Evolutionary conservation across 257 asterid species (phyloP), one percentile per base, ranked within the genome.

Genomic region (Nicotiana otophora): DNA sequence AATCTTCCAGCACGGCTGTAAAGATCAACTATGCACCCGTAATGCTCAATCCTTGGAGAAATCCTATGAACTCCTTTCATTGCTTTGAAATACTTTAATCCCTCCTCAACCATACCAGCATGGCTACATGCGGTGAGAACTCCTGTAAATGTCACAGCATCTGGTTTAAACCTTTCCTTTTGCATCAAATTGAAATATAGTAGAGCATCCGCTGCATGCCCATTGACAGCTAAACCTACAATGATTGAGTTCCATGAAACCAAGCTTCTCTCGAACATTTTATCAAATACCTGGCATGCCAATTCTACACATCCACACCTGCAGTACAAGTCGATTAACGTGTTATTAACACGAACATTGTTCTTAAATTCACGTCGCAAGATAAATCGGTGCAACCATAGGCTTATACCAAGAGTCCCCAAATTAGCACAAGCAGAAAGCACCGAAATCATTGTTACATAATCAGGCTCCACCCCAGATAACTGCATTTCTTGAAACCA

Each of bases 91-190:
- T 91, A 85, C 10, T 86, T 67, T 33, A 92, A 74, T 81, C 95
- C 97, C 68, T 90, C 74, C 0, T 91, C 81, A 0, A 88, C 89
- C 75, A 92, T 87, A 65, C 98, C 95, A 14, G 91, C 94, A 74
- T 94, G 98, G 87, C 98, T 94, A 65, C 97, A 92, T 0, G 98
- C 98, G 1, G 92, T 90, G 1, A 94, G 91, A 72, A 94, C 97
- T 60, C 97, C 97, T 0, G 97, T 94, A 85, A 89, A 93, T 87
- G 92, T 94, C 86, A 94, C 95, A 12, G 90, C 88, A 53, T 93
- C 98, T 0, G 97, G 96, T 33, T 84, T 68, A 51, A 91, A 88
- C 23, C 92, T 91, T 5, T 89, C 88, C 0, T 28, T 82, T 72
- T 84, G 91, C 97, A 92, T 91, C 55, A 23, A 78, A 34, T 82